A percentile compares a stretch with the other conserved stretches of the same genome.
phyloP scores from a whole-genome alignment of 169 alveolate species.

The Perkinsus chesapeaki region DNA sequence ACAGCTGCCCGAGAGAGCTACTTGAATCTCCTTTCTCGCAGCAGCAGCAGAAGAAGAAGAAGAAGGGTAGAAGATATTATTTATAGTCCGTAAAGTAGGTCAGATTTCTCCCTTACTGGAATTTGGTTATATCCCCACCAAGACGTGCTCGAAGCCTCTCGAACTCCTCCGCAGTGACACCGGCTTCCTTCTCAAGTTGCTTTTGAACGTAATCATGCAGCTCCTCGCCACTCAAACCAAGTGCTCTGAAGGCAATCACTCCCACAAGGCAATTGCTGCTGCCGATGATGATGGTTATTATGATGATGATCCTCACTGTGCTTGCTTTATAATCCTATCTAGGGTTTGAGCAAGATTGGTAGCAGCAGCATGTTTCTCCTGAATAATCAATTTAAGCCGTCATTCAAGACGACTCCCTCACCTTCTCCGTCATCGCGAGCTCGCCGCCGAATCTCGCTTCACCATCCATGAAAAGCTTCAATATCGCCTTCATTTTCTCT shows the following conservation, averaged over 20 bases:
- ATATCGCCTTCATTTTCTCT: background rate
- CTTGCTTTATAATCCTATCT: background rate
- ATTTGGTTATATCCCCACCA: background rate
- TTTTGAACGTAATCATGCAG: background rate
- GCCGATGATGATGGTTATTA: no score
- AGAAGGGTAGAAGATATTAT: no score
- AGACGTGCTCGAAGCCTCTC: background rate
- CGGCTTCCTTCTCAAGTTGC: background rate
- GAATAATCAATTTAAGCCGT: background rate
- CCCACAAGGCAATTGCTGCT: no score
- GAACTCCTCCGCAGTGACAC: background rate
- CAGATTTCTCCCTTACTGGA: background rate
- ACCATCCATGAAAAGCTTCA: background rate
- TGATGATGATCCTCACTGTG: background rate
- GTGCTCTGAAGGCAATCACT: no score
- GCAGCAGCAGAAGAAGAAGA: no score
- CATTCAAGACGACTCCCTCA: background rate
- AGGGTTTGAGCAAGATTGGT: background rate
- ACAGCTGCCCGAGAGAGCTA: no score
- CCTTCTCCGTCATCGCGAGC: background rate
- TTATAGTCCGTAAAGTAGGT: no score
- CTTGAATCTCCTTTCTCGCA: no score
- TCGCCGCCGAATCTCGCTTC: background rate
- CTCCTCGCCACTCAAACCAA: background rate
- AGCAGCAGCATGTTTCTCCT: background rate